These are phyloP conservation scores for Ogataea sp. DNA, from an alignment of 805 yeast species.

Conservation along the genomic window DNA sequence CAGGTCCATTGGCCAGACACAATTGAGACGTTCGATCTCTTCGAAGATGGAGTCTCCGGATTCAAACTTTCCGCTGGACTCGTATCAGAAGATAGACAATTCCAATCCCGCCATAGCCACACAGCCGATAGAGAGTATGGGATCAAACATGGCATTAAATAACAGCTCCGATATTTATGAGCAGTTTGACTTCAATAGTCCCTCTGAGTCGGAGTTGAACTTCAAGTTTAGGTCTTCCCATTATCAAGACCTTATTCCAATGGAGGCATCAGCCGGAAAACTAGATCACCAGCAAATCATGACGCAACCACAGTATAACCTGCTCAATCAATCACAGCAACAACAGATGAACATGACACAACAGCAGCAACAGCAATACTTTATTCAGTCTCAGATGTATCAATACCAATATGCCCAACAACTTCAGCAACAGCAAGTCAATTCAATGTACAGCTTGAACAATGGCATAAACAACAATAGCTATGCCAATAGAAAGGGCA, in stretches of 20 bases:
- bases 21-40: not conserved
- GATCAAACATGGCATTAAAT: too few species aligned
- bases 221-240: constrained; percentile 1
- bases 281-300: not conserved
- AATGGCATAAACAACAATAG: too few species aligned
- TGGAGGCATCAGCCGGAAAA: not conserved
- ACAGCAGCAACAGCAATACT: not conserved
- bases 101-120: too few species aligned
- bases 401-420: too few species aligned
- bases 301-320: not conserved
- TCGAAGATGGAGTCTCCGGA: not conserved
- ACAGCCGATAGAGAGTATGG: too few species aligned
- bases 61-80: not conserved
- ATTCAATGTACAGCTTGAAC: too few species aligned
- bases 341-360: not conserved
- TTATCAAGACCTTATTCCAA: constrained; percentile 1
- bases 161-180: not conserved
- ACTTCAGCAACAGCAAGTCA: too few species aligned
- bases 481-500: too few species aligned
- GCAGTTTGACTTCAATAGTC: not conserved
- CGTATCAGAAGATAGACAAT: not conserved
- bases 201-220: not conserved
- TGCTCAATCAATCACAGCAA: not conserved
- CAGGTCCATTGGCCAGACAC: not conserved
- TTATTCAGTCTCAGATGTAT: too few species aligned